Percentiles rank a stretch among this genome's conserved stretches.
Conservation (phyloP, 108 stramenopile genomes). For the Skeletonema marinoi region DNA sequence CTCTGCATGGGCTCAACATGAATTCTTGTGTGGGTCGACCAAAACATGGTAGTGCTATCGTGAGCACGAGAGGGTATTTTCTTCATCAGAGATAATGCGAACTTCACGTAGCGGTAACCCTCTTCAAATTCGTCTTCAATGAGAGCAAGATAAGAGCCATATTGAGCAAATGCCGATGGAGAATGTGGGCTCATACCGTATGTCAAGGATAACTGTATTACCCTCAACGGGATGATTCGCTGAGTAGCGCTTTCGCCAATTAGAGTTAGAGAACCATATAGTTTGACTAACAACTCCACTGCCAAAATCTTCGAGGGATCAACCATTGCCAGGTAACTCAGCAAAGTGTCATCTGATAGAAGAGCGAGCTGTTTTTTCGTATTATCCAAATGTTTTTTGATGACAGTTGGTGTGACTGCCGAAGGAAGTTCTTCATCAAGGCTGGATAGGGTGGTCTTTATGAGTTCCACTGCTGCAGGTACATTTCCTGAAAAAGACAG, state of each 20-base stretch:
- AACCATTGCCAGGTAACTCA: constrained; percentile 11
- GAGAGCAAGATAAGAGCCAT: constrained; percentile 15
- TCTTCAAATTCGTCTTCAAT: no score
- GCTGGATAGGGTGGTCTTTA: neutral
- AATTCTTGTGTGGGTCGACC: neutral
- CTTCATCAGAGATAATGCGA: no score
- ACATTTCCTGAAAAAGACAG: neutral
- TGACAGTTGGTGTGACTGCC: neutral
- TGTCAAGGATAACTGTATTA: constrained; percentile 13
- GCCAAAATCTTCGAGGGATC: neutral
- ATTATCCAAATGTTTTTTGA: neutral
- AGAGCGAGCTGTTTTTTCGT: constrained; percentile 1
- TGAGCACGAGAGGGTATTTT: no score
- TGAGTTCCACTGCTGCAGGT: constrained; percentile 1
- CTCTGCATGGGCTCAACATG: constrained; percentile 5
- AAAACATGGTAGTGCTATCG: neutral
- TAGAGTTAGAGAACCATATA: neutral
- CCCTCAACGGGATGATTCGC: constrained; percentile 3
- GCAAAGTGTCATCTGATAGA: constrained; percentile 6
- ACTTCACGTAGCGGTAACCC: neutral
- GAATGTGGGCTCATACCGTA: constrained; percentile 24
- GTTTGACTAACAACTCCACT: constrained; percentile 13
- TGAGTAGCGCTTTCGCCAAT: neutral
- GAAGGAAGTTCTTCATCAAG: constrained; percentile 10
- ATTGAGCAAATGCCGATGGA: constrained; percentile 11